A percentile compares a stretch with the other conserved stretches of the same genome.
Evolutionary conservation across 805 yeast genomes (phyloP).

Genomic region (Jamesozyma piceae): DNA sequence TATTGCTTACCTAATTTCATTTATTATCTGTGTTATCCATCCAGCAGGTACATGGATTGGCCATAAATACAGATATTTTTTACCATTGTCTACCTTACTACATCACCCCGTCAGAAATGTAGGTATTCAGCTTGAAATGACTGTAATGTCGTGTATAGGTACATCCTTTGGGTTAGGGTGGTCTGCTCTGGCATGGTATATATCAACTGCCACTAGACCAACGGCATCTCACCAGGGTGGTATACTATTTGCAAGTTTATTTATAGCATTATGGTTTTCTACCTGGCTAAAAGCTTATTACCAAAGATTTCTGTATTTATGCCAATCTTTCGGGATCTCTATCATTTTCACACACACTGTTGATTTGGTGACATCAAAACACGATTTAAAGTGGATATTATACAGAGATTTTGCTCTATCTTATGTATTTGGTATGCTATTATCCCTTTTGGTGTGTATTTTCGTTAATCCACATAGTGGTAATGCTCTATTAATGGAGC

Average conservation of each 20-base stretch:
- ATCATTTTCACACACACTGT: constrained; percentile 32
- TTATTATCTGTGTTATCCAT: constrained; percentile 33
- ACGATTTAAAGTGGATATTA: constrained; percentile 27
- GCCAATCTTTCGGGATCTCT: constrained; percentile 31
- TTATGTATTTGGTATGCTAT: constrained; percentile 35
- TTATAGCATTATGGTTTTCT: constrained; percentile 31
- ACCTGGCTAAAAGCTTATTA: constrained; percentile 36
- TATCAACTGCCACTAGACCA: constrained; percentile 35
- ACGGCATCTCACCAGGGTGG: constrained; percentile 39
- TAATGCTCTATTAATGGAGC: constrained; percentile 25
- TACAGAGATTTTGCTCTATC: constrained; percentile 39
- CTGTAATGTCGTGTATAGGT: constrained; percentile 34
- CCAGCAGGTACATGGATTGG: constrained; percentile 38
- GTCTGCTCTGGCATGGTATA: constrained; percentile 35
- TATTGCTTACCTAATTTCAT: constrained; percentile 34
- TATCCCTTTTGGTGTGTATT: constrained; percentile 31
- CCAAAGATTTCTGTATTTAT: constrained; percentile 34
- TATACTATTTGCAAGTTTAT: constrained; percentile 35
- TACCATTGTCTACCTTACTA: constrained; percentile 35
- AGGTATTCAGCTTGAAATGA: constrained; percentile 41
- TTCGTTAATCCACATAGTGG: constrained; percentile 36
- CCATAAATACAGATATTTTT: constrained; percentile 29
- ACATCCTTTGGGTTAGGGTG: constrained; percentile 36
- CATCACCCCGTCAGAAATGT: constrained; percentile 41
- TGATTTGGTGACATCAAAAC: constrained; percentile 11